Percentiles rank a stretch among this genome's conserved stretches.
Evolutionary conservation across 371 early-diverging fungal species (phyloP).

Genomic region (Apophysomyces ossiformis): DNA sequence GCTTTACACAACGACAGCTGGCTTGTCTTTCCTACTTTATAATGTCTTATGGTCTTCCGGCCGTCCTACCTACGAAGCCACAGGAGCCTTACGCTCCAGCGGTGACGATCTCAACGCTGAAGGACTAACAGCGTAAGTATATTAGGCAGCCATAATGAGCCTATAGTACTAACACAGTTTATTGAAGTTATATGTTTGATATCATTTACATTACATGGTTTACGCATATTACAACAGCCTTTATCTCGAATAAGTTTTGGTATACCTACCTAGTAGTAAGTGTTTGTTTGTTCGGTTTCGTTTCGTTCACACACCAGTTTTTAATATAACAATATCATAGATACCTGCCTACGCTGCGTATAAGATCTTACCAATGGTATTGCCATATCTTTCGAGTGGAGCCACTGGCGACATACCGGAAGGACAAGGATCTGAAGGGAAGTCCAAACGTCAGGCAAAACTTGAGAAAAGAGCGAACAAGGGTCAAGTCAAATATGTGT

Average conservation of each 20-base stretch:
- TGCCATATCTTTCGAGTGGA: slow-evolving; percentile 51
- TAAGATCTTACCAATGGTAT: slow-evolving; percentile 58
- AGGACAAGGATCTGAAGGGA: slow-evolving; percentile 24
- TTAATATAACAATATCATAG: slow-evolving; percentile 20
- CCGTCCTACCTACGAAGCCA: slow-evolving; percentile 59
- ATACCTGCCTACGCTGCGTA: slow-evolving; percentile 71
- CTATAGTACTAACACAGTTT: not conserved
- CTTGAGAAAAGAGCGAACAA: slow-evolving; percentile 64
- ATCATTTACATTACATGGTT: slow-evolving; percentile 86
- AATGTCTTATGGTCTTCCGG: slow-evolving; percentile 55
- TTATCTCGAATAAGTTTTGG: slow-evolving; percentile 74
- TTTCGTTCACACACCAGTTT: not conserved
- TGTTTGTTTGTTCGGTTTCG: not conserved
- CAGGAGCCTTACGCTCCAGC: slow-evolving; percentile 61
- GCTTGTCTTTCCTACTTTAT: slow-evolving; percentile 58
- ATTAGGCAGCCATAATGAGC: not conserved
- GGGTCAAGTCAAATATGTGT: slow-evolving; percentile 53
- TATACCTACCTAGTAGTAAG: slow-evolving; percentile 66
- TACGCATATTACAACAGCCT: slow-evolving; percentile 72
- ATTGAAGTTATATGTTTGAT: slow-evolving; percentile 77
- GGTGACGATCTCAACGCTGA: slow-evolving; percentile 78
- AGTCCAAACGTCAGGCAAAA: slow-evolving; percentile 68
- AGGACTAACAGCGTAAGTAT: slow-evolving; percentile 73
- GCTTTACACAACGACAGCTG: slow-evolving; percentile 54
- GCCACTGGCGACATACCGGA: slow-evolving; percentile 19